These are phyloP conservation scores for Aspergillus biplanus DNA, from an alignment of 495 filamentous ascomycete species.

Conservation along the genomic window DNA sequence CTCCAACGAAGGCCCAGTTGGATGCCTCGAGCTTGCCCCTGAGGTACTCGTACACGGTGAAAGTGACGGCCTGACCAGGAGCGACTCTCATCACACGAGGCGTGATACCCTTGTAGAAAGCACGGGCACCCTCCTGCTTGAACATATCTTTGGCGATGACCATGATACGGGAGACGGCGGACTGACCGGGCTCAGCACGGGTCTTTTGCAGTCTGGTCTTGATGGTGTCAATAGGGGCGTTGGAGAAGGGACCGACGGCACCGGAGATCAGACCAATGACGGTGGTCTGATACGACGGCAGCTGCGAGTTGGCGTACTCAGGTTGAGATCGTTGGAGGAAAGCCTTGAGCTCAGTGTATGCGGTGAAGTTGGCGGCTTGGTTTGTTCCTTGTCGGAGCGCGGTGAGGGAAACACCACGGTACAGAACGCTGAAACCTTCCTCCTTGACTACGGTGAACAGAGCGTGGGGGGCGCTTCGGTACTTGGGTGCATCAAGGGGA, in stretches of 20 bases:
- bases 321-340: slow-evolving; percentile 71
- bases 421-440: slow-evolving; percentile 84
- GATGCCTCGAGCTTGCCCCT: slow-evolving; percentile 82
- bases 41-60: slow-evolving; percentile 93
- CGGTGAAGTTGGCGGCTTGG: slow-evolving; percentile 98
- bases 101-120: slow-evolving; percentile 99
- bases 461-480: slow-evolving; percentile 96
- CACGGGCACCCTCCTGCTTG: slow-evolving; percentile 88
- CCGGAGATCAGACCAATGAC: slow-evolving; percentile 88
- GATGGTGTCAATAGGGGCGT: slow-evolving; percentile 98
- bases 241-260: slow-evolving; percentile 93
- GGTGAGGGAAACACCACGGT: slow-evolving; percentile 90
- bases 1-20: slow-evolving; percentile 63
- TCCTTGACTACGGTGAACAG: slow-evolving; percentile 90
- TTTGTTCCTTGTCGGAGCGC: slow-evolving; percentile 94
- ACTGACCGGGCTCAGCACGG: slow-evolving; percentile 78
- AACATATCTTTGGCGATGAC: slow-evolving; percentile 90
- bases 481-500: slow-evolving; percentile 88
- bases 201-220: slow-evolving; percentile 96
- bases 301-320: slow-evolving; percentile 55
- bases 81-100: slow-evolving; percentile 97
- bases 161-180: slow-evolving; percentile 74
- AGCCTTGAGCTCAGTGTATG: slow-evolving; percentile 91
- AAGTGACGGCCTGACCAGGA: slow-evolving; percentile 96
- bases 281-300: slow-evolving; percentile 89